Percentiles rank a stretch among this genome's conserved stretches.
Conservation (phyloP, 192 early-diverging fungal species). For the Diversispora epigaea region DNA sequence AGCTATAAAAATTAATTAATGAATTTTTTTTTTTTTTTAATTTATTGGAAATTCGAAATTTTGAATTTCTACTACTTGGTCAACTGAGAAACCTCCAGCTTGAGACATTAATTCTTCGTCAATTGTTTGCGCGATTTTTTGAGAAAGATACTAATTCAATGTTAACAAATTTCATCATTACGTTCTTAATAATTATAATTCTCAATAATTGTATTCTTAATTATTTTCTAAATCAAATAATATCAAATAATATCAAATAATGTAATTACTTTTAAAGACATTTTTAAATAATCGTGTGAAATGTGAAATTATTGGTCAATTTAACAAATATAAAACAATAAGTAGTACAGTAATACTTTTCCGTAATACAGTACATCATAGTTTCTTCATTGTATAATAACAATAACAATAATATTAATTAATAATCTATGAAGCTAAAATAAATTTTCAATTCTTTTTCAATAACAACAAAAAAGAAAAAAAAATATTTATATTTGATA, state of each 20-base stretch:
- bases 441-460: background rate
- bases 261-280: background rate
- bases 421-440: too few species aligned
- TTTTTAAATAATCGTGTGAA: background rate
- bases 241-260: too few species aligned
- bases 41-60: background rate
- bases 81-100: constrained; percentile 76
- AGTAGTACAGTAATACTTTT: too few species aligned
- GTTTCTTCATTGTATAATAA: too few species aligned
- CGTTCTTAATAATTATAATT: background rate
- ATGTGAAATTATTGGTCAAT: too few species aligned
- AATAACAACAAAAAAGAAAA: background rate
- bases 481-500: background rate
- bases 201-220: background rate
- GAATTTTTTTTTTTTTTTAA: background rate
- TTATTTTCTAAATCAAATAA: background rate
- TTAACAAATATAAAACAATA: too few species aligned
- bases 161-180: background rate
- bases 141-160: constrained; percentile 52
- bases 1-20: background rate
- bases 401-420: too few species aligned
- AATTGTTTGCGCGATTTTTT: constrained; percentile 66
- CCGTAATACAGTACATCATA: too few species aligned
- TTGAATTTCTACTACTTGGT: constrained; percentile 78
- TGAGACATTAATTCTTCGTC: constrained; percentile 85